These are phyloP conservation scores for Sclerotinia spermophila DNA, from an alignment of 2,329 filamentous ascomycete species.

Conservation along the genomic window DNA sequence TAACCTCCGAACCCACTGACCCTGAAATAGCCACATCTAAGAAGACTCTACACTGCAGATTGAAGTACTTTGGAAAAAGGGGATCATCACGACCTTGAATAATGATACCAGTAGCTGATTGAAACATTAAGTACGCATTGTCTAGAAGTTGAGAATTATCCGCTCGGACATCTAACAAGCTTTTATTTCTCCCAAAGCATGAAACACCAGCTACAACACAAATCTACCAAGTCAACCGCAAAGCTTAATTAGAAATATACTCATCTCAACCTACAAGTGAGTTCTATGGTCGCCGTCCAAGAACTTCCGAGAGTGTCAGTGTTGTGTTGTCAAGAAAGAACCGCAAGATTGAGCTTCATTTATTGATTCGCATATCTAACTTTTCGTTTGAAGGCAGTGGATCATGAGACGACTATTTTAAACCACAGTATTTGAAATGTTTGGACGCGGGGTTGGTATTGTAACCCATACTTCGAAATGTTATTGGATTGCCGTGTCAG, in stretches of 20 bases:
- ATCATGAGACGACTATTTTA: neutral
- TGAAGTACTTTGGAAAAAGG: neutral
- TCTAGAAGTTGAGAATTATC: constrained; percentile 13
- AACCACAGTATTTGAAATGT: neutral
- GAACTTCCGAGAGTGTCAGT: constrained; percentile 10
- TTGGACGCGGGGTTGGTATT: neutral
- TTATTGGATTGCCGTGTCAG: neutral
- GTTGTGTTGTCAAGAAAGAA: constrained; percentile 10
- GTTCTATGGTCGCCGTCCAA: neutral
- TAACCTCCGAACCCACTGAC: neutral
- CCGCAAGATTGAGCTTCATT: neutral
- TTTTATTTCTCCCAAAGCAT: constrained; percentile 5
- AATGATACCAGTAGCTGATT: neutral
- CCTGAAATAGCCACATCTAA: neutral
- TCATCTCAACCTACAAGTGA: constrained; percentile 5
- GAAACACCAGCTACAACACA: constrained; percentile 5
- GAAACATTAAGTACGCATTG: constrained; percentile 13
- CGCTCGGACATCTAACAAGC: constrained; percentile 14
- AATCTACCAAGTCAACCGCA: neutral
- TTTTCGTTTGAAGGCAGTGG: constrained; percentile 6
- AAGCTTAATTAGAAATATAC: neutral
- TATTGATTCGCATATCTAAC: neutral
- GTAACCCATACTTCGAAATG: neutral
- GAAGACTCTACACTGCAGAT: neutral
- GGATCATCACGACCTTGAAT: neutral